Evolutionary conservation across 352 stramenopile species (phyloP), one percentile per base, ranked within the genome.

Genomic region (Peronospora destructor): DNA sequence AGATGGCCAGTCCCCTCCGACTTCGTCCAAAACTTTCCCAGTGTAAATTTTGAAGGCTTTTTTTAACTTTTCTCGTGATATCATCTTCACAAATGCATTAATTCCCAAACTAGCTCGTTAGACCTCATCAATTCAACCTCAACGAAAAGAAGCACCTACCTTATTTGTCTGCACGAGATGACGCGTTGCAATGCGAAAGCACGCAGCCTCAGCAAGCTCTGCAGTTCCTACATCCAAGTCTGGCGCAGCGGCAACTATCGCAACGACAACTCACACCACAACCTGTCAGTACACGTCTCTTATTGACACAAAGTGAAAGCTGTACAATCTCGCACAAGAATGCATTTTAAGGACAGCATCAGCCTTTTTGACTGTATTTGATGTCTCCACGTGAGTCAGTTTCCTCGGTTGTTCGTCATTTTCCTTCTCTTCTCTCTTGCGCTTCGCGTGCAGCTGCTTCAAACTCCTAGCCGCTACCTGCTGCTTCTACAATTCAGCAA

Each of bases 111-210:
- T 8, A 45, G 21, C 13, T 28, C 1, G 4, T 49, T 39, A 53
- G 40, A 8, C 1, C 40, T 10, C 10, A 37, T n/a, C 14, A 36
- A 6, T 36, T 16, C 2, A 36, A 7, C 9, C 12, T n/a, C 1
- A 52, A 44, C 13, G 29, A 25, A n/a, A 17, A 43, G 2, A 38
- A 32, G 17, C n/a, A 14, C 32, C 7, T 61, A 73, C 67, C 60
- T 21, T 47, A 47, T 61, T 54, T 0, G 49, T 69, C 34, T 62
- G 25, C 32, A 45, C 21, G 16, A 63, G 26, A 45, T 74, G 49
- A 12, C 64, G 61, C 11, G 36, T 58, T 7, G 54, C 52, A 45
- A 77, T 71, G 13, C 68, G 68, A 51, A 74, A 63, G 12, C 55
- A 68, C 17, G 62, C 28, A 21, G 62, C 52, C 5, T n/a, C 42